Conservation (phyloP, 139 green algal species). For the Asterochloris sp. region DNA sequence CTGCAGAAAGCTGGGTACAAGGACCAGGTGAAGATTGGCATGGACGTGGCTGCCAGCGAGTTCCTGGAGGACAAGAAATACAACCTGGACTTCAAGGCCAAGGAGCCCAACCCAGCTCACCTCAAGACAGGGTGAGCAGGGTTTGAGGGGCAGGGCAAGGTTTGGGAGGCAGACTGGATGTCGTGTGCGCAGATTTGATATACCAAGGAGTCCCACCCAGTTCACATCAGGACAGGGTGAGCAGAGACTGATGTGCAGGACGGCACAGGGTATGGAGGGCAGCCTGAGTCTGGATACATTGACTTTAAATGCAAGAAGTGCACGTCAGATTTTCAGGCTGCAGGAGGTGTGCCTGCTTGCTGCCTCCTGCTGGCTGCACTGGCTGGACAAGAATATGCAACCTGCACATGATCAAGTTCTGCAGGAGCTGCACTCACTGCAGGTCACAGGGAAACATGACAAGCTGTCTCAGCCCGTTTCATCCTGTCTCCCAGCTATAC, state of each 20-base stretch:
- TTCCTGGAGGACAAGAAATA: constrained; percentile 94
- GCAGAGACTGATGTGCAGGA: background rate
- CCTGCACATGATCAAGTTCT: too few relatives aligned
- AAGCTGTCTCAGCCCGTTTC: too few relatives aligned
- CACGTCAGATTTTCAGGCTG: constrained; percentile 50
- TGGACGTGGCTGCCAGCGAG: constrained; percentile 97
- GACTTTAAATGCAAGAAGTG: constrained; percentile 49
- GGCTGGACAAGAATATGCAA: too few relatives aligned
- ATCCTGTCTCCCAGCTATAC: too few relatives aligned
- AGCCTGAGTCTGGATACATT: too few relatives aligned
- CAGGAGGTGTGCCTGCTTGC: too few relatives aligned
- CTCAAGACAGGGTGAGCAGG: constrained; percentile 74
- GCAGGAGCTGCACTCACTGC: too few relatives aligned
- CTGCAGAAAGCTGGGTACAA: constrained; percentile 64
- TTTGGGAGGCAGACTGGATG: background rate
- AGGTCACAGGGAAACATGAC: background rate
- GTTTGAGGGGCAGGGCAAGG: background rate
- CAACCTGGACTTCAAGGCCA: constrained; percentile 96
- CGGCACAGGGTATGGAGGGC: background rate
- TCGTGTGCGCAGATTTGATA: constrained; percentile 65
- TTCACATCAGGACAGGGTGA: constrained; percentile 75
- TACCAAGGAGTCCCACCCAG: constrained; percentile 79
- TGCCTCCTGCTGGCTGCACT: too few relatives aligned
- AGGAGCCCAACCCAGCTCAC: constrained; percentile 79
- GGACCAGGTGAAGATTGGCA: constrained; percentile 98